Conservation (phyloP, 2,329 filamentous ascomycete species). For the Curvularia spicifera region DNA sequence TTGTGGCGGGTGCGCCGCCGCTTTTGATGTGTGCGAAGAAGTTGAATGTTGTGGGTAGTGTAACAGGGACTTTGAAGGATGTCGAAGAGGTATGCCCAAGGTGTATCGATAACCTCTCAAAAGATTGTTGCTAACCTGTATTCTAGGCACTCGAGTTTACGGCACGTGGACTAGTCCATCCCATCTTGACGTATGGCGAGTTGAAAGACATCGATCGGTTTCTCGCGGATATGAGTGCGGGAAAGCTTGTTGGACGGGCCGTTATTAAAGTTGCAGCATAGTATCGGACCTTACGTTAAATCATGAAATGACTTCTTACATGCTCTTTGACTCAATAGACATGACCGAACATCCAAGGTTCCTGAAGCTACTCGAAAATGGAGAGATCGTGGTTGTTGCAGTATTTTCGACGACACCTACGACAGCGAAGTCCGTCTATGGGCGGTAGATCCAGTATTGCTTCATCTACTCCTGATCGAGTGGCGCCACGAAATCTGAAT, state of each 20-base stretch:
- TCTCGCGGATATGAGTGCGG: conserved; percentile 48
- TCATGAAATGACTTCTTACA: not conserved
- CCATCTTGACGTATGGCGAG: conserved; percentile 49
- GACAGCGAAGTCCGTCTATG: not conserved
- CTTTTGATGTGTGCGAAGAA: conserved; percentile 49
- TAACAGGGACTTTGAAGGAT: conserved; percentile 54
- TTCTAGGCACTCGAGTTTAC: conserved; percentile 53
- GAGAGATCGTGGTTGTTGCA: not conserved
- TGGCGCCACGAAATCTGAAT: not conserved
- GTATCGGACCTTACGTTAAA: too few relatives aligned
- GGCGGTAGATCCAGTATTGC: not conserved
- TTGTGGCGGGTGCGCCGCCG: conserved; percentile 40
- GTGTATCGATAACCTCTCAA: not conserved
- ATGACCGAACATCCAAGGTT: not conserved
- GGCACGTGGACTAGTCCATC: conserved; percentile 51
- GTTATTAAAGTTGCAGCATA: conserved; percentile 49
- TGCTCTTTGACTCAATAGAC: not conserved
- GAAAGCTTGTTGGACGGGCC: conserved; percentile 51
- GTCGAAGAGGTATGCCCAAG: conserved; percentile 42
- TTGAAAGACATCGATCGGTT: conserved; percentile 51
- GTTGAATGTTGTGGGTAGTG: conserved; percentile 53
- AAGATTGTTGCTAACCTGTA: not conserved
- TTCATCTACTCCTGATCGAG: not conserved
- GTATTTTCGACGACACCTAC: not conserved
- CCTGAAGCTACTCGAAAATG: not conserved